Evolutionary conservation across 2,329 filamentous ascomycete species (phyloP).

Genomic region (Leptodontidium sp.): DNA sequence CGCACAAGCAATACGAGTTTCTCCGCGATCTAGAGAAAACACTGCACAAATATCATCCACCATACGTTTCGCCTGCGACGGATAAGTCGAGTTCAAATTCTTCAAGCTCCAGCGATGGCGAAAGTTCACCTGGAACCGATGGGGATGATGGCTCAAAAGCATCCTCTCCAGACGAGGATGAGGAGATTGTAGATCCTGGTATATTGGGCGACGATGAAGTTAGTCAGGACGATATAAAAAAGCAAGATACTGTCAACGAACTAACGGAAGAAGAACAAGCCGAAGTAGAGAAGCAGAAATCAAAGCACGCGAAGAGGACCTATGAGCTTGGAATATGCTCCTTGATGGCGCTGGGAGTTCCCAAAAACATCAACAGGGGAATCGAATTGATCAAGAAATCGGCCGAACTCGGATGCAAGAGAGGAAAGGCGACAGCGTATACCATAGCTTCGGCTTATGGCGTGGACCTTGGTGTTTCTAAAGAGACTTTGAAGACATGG

Average conservation of each 20-base stretch:
- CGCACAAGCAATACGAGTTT: neutral
- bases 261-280: neutral
- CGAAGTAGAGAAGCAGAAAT: neutral
- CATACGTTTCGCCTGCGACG: neutral
- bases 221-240: neutral
- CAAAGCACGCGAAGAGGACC: neutral
- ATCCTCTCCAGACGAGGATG: neutral
- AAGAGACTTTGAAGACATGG: neutral
- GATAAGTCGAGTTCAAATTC: neutral
- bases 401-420: neutral
- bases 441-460: conserved; percentile 3
- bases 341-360: neutral
- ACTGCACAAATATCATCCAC: neutral
- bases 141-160: neutral
- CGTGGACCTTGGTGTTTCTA: neutral
- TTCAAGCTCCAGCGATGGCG: neutral
- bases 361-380: neutral
- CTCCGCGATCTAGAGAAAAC: neutral
- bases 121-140: neutral
- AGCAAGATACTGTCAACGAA: neutral
- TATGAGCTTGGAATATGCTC: conserved; percentile 1
- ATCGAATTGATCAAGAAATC: neutral
- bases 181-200: neutral
- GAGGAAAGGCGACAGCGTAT: neutral
- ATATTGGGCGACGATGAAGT: neutral